Evolutionary conservation across 2,329 filamentous ascomycete genomes (phyloP).

Genomic region (Pyrenophora teres): DNA sequence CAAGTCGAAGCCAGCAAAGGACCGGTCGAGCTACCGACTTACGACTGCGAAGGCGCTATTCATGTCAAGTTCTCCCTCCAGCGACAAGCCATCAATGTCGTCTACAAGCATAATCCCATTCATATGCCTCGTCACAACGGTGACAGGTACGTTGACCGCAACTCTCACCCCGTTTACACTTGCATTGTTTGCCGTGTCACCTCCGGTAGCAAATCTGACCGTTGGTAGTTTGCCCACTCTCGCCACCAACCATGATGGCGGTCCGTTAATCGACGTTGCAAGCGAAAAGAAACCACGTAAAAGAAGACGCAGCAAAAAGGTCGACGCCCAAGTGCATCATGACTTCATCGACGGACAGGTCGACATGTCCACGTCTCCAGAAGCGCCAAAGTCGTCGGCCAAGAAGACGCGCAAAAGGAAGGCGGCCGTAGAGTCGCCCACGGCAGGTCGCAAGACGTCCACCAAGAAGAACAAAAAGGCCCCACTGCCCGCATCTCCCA

Average conservation of each 20-base stretch:
- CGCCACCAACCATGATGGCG: constrained; percentile 3
- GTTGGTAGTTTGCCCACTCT: constrained; percentile 10
- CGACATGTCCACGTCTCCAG: constrained; percentile 31
- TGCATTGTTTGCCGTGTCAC: background rate
- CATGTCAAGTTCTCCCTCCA: constrained; percentile 44
- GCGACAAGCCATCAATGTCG: constrained; percentile 40
- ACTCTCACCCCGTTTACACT: background rate
- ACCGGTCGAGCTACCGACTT: constrained; percentile 23
- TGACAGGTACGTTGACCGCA: constrained; percentile 22
- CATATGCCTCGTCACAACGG: constrained; percentile 19
- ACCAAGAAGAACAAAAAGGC: constrained; percentile 26
- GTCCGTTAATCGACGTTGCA: constrained; percentile 4
- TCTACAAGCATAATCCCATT: constrained; percentile 46
- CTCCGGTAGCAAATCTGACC: background rate
- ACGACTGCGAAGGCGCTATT: constrained; percentile 43
- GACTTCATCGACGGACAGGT: constrained; percentile 18
- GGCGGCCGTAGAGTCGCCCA: constrained; percentile 8
- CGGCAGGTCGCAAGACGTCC: constrained; percentile 5
- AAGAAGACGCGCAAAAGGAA: constrained; percentile 32
- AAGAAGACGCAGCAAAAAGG: constrained; percentile 27
- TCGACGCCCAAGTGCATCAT: constrained; percentile 17
- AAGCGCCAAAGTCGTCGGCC: constrained; percentile 17
- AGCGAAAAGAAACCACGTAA: constrained; percentile 19
- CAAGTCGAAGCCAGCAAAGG: constrained; percentile 3
- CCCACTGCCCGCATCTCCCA: constrained; percentile 21